These are phyloP conservation scores for Elymus sibiricus DNA, from an alignment of 176 grass and related monocot species.

Conservation along the genomic window DNA sequence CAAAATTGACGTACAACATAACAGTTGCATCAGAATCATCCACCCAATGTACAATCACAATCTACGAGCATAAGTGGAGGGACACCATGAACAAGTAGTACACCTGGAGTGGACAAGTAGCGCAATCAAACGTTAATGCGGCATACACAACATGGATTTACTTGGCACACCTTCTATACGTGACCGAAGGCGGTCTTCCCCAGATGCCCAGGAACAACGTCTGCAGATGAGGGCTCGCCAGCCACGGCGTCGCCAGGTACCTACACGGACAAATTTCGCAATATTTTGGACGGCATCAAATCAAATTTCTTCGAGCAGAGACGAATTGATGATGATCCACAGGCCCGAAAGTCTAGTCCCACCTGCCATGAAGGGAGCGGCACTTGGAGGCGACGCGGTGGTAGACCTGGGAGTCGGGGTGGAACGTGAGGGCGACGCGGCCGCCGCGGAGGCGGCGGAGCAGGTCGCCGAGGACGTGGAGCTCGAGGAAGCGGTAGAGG, in stretches of 20 bases:
- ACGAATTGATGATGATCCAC: not conserved
- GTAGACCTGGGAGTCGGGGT: slow-evolving; percentile 70
- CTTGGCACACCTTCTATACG: slow-evolving; percentile 76
- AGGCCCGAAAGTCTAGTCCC: not conserved
- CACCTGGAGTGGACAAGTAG: not conserved
- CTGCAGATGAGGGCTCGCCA: slow-evolving; percentile 92
- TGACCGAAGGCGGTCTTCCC: slow-evolving; percentile 55
- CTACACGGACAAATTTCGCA: slow-evolving; percentile 20
- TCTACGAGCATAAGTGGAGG: not conserved
- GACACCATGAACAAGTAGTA: not conserved
- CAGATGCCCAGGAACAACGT: slow-evolving; percentile 78
- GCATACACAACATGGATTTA: not conserved
- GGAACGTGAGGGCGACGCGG: slow-evolving; percentile 73
- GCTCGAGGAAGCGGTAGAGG: slow-evolving; percentile 84
- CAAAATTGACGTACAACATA: not conserved
- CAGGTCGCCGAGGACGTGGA: slow-evolving; percentile 61
- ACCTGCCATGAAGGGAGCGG: slow-evolving; percentile 87
- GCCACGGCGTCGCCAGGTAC: slow-evolving; percentile 91
- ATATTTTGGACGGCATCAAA: not conserved
- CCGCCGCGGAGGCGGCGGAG: slow-evolving; percentile 60
- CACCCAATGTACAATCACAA: not conserved
- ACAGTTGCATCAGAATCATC: not conserved
- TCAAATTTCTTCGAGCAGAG: not conserved
- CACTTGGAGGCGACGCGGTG: slow-evolving; percentile 70
- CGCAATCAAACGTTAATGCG: not conserved